phyloP scores from a whole-genome alignment of 2,329 filamentous ascomycete genomes.

The Achaetomium macrosporum region DNA sequence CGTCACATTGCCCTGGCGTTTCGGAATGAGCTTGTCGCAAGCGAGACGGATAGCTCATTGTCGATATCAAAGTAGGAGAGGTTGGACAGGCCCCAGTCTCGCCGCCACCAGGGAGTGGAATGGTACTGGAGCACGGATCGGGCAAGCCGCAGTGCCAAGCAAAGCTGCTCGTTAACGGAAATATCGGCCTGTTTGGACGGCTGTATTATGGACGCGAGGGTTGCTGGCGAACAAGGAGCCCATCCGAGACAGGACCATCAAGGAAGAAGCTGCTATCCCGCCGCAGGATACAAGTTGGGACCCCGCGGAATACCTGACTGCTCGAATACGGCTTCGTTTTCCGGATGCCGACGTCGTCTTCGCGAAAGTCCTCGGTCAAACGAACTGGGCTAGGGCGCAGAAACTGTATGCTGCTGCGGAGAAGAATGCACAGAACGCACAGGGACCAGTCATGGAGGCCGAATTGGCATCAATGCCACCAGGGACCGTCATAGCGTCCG shows the following conservation, averaged over 20 bases:
- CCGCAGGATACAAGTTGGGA: background rate
- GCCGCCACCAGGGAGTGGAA: conserved; percentile 1
- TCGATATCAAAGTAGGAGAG: conserved; percentile 2
- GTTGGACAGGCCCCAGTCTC: background rate
- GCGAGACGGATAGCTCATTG: background rate
- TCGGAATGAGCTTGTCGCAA: background rate
- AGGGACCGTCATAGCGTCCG: background rate
- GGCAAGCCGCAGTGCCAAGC: background rate
- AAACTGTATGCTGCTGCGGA: background rate
- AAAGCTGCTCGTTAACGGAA: background rate
- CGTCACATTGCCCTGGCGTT: background rate
- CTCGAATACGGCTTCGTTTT: background rate
- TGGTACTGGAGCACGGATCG: conserved; percentile 2
- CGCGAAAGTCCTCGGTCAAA: background rate
- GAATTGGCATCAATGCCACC: background rate
- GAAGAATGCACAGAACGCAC: background rate
- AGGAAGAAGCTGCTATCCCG: background rate
- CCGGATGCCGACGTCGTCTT: background rate
- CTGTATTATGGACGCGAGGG: background rate
- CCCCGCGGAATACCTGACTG: background rate
- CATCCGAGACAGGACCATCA: background rate
- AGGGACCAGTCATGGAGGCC: background rate
- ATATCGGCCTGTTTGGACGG: background rate
- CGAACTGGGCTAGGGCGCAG: background rate
- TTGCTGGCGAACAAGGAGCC: background rate